These are phyloP conservation scores for Chaetothyriales sp. DNA, from an alignment of 2,329 filamentous ascomycete species.

Conservation along the genomic window DNA sequence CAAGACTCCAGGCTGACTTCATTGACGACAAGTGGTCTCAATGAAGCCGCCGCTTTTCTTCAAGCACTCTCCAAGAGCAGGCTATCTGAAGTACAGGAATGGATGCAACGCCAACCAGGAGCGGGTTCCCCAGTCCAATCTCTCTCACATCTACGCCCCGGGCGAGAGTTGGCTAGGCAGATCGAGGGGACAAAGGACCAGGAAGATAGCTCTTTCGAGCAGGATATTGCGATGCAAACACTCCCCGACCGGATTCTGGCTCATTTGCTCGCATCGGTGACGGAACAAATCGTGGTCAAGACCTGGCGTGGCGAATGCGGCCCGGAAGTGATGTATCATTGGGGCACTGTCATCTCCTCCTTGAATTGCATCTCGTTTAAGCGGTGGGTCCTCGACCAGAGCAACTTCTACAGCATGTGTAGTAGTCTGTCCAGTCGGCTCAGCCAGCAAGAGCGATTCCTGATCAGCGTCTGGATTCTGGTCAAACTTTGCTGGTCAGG, in stretches of 20 bases:
- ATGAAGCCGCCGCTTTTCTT: background rate
- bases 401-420: background rate
- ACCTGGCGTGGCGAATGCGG: background rate
- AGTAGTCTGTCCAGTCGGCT: background rate
- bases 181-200: background rate
- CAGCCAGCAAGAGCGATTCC: background rate
- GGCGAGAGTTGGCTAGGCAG: background rate
- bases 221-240: background rate
- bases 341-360: background rate
- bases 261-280: background rate
- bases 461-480: background rate
- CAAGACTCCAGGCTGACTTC: background rate
- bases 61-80: background rate
- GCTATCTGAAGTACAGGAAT: background rate
- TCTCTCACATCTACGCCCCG: background rate
- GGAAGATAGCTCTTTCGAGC: background rate
- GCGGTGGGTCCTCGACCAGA: background rate
- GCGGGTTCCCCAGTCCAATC: background rate
- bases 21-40: background rate
- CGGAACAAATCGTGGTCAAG: background rate
- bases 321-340: background rate
- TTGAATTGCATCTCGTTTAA: background rate
- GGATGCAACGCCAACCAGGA: background rate
- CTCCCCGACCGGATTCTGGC: background rate
- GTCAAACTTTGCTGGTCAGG: background rate